phyloP scores from a whole-genome alignment of 305 asterid species.

The Rubia peregrina region DNA sequence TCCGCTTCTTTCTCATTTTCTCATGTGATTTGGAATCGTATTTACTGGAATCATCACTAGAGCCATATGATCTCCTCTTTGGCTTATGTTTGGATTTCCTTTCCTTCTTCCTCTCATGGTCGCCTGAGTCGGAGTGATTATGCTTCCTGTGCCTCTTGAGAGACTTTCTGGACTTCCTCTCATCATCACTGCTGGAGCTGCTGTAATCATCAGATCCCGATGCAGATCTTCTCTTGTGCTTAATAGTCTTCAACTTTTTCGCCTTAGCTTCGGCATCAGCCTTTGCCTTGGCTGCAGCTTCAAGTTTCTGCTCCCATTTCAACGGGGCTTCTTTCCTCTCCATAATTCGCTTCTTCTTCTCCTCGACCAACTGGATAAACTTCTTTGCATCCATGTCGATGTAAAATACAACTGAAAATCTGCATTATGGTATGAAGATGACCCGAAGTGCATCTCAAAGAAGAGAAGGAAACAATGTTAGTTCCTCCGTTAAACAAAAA shows the following conservation, averaged over 20 bases:
- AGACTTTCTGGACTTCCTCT: slow-evolving; percentile 46
- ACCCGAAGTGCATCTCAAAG: slow-evolving; percentile 96
- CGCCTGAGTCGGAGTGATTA: slow-evolving; percentile 43
- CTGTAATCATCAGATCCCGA: slow-evolving; percentile 45
- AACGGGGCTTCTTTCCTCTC: slow-evolving; percentile 92
- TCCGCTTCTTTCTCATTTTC: slow-evolving; percentile 41
- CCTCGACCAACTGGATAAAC: slow-evolving; percentile 95
- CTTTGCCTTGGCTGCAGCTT: slow-evolving; percentile 73
- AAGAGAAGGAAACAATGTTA: slow-evolving; percentile 95
- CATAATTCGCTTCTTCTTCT: slow-evolving; percentile 75
- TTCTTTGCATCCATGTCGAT: slow-evolving; percentile 82
- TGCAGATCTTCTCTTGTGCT: slow-evolving; percentile 54
- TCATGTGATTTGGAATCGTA: slow-evolving; percentile 41
- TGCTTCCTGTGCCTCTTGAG: slow-evolving; percentile 62
- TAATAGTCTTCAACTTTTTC: slow-evolving; percentile 48
- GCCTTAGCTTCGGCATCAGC: slow-evolving; percentile 72
- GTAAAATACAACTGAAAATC: slow-evolving; percentile 60
- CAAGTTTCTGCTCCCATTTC: slow-evolving; percentile 97
- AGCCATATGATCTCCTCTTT: slow-evolving; percentile 38
- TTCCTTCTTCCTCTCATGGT: slow-evolving; percentile 51
- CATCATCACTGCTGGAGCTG: slow-evolving; percentile 34
- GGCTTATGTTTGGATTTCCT: slow-evolving; percentile 47
- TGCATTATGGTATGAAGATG: slow-evolving; percentile 99
- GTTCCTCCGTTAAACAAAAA: slow-evolving; percentile 33
- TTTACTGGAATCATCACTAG: slow-evolving; percentile 36